Conservation (phyloP, 2,329 filamentous ascomycete species). For the Alternaria triticina region DNA sequence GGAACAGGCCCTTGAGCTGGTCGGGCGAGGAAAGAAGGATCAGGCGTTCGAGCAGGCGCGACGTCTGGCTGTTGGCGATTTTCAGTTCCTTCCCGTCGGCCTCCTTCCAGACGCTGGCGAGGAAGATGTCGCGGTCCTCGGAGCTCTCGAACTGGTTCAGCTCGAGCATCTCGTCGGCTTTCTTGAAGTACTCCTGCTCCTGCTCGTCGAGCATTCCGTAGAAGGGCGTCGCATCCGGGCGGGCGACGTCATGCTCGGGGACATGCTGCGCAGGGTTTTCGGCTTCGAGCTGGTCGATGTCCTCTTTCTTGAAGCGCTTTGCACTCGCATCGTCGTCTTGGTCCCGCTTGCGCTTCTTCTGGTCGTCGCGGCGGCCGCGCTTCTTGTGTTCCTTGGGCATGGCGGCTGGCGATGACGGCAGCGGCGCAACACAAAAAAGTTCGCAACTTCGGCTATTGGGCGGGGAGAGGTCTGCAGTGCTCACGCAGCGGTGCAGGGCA, state of each 20-base stretch:
- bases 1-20: conserved; percentile 87
- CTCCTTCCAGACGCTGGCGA: conserved; percentile 85
- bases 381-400: conserved; percentile 69
- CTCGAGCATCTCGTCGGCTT: conserved; percentile 87
- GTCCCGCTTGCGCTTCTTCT: conserved; percentile 55
- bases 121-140: conserved; percentile 63
- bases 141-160: conserved; percentile 81
- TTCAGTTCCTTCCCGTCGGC: conserved; percentile 93
- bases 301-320: conserved; percentile 45
- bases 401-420: conserved; percentile 35
- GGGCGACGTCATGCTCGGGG: conserved; percentile 37
- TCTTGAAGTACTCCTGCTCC: conserved; percentile 94
- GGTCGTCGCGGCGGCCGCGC: conserved; percentile 61
- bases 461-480: neutral
- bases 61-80: conserved; percentile 93
- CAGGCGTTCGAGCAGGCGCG: conserved; percentile 87
- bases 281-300: conserved; percentile 19
- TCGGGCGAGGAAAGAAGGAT: conserved; percentile 78
- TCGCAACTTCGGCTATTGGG: conserved; percentile 18
- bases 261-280: conserved; percentile 27
- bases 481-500: neutral
- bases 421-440: conserved; percentile 22
- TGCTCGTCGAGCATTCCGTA: conserved; percentile 92
- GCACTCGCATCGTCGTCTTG: conserved; percentile 37
- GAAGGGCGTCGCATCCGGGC: conserved; percentile 71